Base-by-base conservation (phyloP, 768 basidiomycete species). In the Kwoniella dendrophila region DNA sequence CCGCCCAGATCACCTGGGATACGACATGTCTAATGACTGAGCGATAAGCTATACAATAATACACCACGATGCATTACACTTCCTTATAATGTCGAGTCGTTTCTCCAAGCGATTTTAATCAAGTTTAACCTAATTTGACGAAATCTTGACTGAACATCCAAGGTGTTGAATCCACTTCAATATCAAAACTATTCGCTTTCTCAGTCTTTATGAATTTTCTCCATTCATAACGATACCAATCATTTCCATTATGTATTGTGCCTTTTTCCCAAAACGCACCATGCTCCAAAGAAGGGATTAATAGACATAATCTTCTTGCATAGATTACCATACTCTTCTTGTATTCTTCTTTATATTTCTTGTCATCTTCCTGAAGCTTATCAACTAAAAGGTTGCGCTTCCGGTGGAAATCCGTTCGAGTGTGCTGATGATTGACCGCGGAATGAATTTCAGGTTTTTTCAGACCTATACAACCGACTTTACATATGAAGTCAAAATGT, bases 191-290 rank as follows among this genome's bases (percentile, higher is more conserved):
- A 14, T 20, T 20, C 18, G n/a, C 41, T 43, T 6, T 6, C 18
- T n/a, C 34, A 36, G 7, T 36, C 8, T 8, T 36, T 20, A 52
- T 18, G 14, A 20, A 20, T 20, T 34, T 38, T 6, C 8, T 40
- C 40, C 52, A 54, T 22, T n/a, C 29, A 20, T 38, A 40, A 12
- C 52, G 38, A 30, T 38, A 38, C 34, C 52, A 54, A 54, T 43
- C 34, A 38, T 54, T 38, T 14, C 41, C 22, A 3, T 10, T 16
- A 24, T 24, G 4, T 26, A 16, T 18, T 20, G 36, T 40, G 3
- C 52, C 40, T 54, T 22, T 26, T 41, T 40, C 36, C 49, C 49
- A 51, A 12, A 51, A 51, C 2, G 49, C 49, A n/a, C 49, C 49
- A 6, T 34, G 30, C n/a, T 16, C 18, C 3, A 51, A 33, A 0